Conservation (phyloP, 768 basidiomycete genomes). For the Termitomyces sp. region DNA sequence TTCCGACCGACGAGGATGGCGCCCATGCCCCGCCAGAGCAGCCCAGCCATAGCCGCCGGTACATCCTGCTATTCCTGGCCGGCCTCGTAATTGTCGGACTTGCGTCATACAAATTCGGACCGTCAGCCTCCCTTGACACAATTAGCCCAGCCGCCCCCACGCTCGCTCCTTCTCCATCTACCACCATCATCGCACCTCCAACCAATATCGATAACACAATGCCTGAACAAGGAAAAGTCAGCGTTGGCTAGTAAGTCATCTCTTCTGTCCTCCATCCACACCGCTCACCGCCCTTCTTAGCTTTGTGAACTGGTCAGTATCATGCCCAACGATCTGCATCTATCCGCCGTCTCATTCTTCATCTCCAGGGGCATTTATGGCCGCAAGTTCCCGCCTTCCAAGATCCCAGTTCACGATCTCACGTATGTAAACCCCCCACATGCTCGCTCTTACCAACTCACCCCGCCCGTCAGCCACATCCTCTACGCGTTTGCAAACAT, state of each 20-base stretch:
- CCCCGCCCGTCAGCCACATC: slow-evolving; percentile 53
- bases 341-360: background rate
- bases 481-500: slow-evolving; percentile 93
- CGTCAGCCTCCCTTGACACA: slow-evolving; percentile 5
- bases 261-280: slow-evolving; percentile 2
- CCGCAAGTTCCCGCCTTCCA: slow-evolving; percentile 82
- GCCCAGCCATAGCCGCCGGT: no score
- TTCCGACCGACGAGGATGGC: slow-evolving; percentile 18
- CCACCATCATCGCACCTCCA: slow-evolving; percentile 3
- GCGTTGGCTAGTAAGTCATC: slow-evolving; percentile 70
- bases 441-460: slow-evolving; percentile 5
- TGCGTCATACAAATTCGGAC: slow-evolving; percentile 32
- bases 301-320: slow-evolving; percentile 68
- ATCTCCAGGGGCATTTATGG: slow-evolving; percentile 85
- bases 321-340: background rate
- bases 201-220: slow-evolving; percentile 8
- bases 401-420: slow-evolving; percentile 78
- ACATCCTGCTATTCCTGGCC: slow-evolving; percentile 20
- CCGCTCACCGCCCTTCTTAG: slow-evolving; percentile 25
- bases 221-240: slow-evolving; percentile 57
- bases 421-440: slow-evolving; percentile 51
- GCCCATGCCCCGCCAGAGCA: slow-evolving; percentile 15
- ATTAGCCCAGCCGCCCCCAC: background rate
- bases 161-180: slow-evolving; percentile 1
- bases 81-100: slow-evolving; percentile 32